phyloP scores from a whole-genome alignment of 129 eudicot species.

The Apium graveolens region DNA sequence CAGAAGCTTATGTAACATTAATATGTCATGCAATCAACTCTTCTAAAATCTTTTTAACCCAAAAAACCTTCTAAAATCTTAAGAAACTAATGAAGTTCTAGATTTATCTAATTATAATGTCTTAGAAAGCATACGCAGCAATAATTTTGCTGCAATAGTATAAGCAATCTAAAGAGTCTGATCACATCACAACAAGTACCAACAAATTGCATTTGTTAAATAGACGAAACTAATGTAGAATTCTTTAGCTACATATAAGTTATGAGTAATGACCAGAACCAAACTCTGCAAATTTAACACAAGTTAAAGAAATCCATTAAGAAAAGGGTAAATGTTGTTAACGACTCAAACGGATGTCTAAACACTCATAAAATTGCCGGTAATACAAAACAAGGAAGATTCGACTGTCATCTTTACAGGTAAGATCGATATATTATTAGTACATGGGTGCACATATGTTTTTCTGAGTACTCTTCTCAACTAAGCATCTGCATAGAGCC shows the following conservation, averaged over 20 bases:
- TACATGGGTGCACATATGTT: not conserved
- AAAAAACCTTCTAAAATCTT: too few relatives aligned
- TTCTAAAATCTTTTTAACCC: too few relatives aligned
- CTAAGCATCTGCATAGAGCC: constrained; percentile 21
- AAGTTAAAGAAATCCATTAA: not conserved
- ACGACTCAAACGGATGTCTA: not conserved
- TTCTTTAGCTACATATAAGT: not conserved
- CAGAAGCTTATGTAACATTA: too few relatives aligned
- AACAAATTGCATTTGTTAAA: not conserved
- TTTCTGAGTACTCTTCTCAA: not conserved
- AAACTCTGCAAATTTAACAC: not conserved
- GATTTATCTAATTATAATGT: too few relatives aligned
- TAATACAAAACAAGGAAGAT: not conserved
- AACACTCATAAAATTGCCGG: constrained; percentile 1
- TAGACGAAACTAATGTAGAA: not conserved
- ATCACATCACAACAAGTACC: not conserved
- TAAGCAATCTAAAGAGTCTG: not conserved
- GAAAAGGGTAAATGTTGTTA: not conserved
- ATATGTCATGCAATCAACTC: too few relatives aligned
- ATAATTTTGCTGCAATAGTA: not conserved
- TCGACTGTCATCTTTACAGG: constrained; percentile 5
- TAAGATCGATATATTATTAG: constrained; percentile 3
- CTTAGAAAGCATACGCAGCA: not conserved
- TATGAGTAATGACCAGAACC: not conserved
- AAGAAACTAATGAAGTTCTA: too few relatives aligned